phyloP scores from a whole-genome alignment of 306 rosid species.

The Glycine latifolia region DNA sequence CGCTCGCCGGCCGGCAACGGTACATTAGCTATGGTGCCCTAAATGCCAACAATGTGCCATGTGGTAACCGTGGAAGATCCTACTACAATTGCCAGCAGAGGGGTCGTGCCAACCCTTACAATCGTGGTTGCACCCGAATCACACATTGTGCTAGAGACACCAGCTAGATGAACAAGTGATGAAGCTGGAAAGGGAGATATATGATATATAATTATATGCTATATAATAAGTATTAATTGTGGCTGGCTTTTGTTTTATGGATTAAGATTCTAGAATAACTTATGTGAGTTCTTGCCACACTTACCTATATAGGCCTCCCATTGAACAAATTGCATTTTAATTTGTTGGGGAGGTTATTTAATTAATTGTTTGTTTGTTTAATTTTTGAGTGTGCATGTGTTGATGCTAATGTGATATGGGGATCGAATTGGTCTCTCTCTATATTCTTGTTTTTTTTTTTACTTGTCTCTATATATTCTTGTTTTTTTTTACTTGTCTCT shows the following conservation, averaged over 20 bases:
- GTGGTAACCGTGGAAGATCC: conserved; percentile 54
- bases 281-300: too few relatives aligned
- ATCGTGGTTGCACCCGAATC: conserved; percentile 53
- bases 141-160: conserved; percentile 60
- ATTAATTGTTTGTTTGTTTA: neutral
- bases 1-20: neutral
- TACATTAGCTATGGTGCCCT: conserved; percentile 57
- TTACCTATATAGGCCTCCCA: too few relatives aligned
- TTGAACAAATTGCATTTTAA: neutral
- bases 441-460: too few relatives aligned
- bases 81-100: conserved; percentile 56
- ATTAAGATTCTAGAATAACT: neutral
- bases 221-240: neutral
- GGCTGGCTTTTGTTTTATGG: neutral
- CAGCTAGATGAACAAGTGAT: neutral
- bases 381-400: neutral
- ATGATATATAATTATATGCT: neutral
- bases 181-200: neutral
- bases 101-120: conserved; percentile 55
- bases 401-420: neutral
- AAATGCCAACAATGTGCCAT: conserved; percentile 42
- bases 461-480: neutral
- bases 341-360: neutral
- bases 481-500: too few relatives aligned
- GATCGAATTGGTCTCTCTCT: neutral